These are phyloP conservation scores for Vachellia collinsii DNA, from an alignment of 306 rosid genomes.

Conservation along the genomic window DNA sequence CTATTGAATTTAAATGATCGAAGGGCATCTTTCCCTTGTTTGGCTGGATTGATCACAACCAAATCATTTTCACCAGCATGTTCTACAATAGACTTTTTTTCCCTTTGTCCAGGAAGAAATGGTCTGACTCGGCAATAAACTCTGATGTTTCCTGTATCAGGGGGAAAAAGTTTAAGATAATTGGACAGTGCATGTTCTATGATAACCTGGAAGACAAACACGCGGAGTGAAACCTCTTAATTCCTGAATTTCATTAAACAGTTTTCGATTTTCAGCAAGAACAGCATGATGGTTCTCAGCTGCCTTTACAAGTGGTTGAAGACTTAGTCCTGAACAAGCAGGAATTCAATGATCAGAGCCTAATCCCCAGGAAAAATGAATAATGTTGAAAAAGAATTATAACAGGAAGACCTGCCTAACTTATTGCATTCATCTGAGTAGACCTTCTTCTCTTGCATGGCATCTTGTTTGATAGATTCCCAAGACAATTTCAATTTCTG, in stretches of 20 bases:
- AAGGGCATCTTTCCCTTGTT: conserved; percentile 51
- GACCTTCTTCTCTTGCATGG: conserved; percentile 32
- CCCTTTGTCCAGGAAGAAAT: conserved; percentile 38
- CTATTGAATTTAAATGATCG: conserved; percentile 50
- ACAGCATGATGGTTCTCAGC: conserved; percentile 45
- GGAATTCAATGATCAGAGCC: conserved; percentile 26
- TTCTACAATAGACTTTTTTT: conserved; percentile 45
- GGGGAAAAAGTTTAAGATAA: conserved; percentile 1
- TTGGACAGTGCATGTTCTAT: conserved; percentile 15
- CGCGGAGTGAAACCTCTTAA: conserved; percentile 44
- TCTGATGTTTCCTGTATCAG: conserved; percentile 64
- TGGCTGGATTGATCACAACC: conserved; percentile 46
- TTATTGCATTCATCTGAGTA: conserved; percentile 43
- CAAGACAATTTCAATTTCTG: conserved; percentile 50
- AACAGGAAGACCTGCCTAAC: conserved; percentile 40
- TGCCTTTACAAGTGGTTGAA: conserved; percentile 42
- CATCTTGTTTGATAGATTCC: conserved; percentile 47
- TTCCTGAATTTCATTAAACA: conserved; percentile 56
- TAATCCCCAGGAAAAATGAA: background rate
- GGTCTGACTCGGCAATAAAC: conserved; percentile 70
- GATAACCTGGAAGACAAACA: conserved; percentile 3
- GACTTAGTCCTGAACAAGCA: conserved; percentile 45
- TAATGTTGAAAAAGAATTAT: background rate
- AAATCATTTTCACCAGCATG: conserved; percentile 47
- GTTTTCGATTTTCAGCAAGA: conserved; percentile 44